Evolutionary conservation across 345 rosid species (phyloP).

Genomic region (Angophora floribunda): DNA sequence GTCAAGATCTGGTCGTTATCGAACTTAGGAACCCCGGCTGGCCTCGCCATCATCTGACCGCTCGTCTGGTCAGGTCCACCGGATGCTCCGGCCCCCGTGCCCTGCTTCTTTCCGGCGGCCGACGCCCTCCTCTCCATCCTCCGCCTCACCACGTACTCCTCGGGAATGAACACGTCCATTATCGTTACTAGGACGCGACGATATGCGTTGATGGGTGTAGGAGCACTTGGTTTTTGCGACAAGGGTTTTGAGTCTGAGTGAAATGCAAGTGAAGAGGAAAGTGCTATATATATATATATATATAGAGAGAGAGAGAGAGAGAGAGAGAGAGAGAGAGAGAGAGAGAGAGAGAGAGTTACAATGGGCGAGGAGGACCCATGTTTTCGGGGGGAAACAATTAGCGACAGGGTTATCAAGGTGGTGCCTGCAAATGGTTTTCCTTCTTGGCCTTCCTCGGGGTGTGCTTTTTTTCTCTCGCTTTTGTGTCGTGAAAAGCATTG

Average conservation of each 20-base stretch:
- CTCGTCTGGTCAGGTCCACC: background rate
- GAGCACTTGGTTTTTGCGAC: background rate
- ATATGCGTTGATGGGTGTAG: background rate
- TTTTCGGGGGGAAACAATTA: background rate
- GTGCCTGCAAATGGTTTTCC: background rate
- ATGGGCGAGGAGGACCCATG: constrained; percentile 1
- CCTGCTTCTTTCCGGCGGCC: constrained; percentile 6
- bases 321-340: background rate
- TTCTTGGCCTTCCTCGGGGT: background rate
- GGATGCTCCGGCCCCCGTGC: background rate
- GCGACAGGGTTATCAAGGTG: background rate
- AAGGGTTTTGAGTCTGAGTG: background rate
- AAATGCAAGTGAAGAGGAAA: background rate
- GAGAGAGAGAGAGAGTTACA: background rate
- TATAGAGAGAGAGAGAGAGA: background rate
- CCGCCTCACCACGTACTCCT: constrained; percentile 49
- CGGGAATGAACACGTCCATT: constrained; percentile 63
- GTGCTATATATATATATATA: background rate
- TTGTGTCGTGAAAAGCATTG: background rate
- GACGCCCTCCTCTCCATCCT: constrained; percentile 45
- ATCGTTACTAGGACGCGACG: background rate
- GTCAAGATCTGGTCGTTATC: background rate
- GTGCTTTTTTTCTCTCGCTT: background rate
- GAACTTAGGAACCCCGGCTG: background rate
- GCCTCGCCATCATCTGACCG: background rate